Evolutionary conservation across 139 green algal species (phyloP).

Genomic region (Tetradesmus obliquus): DNA sequence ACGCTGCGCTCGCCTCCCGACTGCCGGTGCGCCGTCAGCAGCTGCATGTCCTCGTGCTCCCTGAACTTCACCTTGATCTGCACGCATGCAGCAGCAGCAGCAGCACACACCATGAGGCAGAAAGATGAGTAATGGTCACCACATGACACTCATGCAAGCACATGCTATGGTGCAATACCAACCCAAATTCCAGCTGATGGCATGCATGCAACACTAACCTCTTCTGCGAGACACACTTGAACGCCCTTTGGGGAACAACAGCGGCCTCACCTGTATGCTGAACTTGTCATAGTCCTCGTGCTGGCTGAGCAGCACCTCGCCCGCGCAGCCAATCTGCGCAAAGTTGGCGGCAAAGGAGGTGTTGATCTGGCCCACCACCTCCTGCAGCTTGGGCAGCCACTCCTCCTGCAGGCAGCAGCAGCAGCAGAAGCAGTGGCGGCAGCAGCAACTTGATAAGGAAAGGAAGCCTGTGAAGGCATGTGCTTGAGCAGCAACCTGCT

Average conservation of each 20-base stretch:
- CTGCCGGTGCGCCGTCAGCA: slow-evolving; percentile 87
- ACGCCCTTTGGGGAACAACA: background rate
- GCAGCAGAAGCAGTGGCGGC: background rate
- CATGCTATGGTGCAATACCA: background rate
- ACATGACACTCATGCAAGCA: no score
- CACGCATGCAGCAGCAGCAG: background rate
- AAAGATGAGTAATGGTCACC: no score
- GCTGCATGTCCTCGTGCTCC: slow-evolving; percentile 79
- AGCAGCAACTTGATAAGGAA: background rate
- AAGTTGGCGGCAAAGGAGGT: slow-evolving; percentile 85
- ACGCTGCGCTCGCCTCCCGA: slow-evolving; percentile 95
- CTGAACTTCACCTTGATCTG: slow-evolving; percentile 84
- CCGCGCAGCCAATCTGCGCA: slow-evolving; percentile 78
- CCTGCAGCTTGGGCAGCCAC: slow-evolving; percentile 88
- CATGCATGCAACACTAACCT: background rate
- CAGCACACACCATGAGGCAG: background rate
- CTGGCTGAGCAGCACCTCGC: slow-evolving; percentile 80
- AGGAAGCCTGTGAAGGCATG: background rate
- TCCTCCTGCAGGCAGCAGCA: slow-evolving; percentile 51
- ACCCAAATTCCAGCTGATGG: background rate
- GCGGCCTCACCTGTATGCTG: slow-evolving; percentile 63
- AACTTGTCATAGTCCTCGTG: slow-evolving; percentile 81
- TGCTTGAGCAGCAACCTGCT: background rate
- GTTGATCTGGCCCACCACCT: slow-evolving; percentile 82
- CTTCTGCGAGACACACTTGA: background rate